A percentile compares a stretch with the other conserved stretches of the same genome.
These are phyloP conservation scores for Kewa caespitosa DNA, from an alignment of 179 eudicot genomes.

Conservation along the genomic window DNA sequence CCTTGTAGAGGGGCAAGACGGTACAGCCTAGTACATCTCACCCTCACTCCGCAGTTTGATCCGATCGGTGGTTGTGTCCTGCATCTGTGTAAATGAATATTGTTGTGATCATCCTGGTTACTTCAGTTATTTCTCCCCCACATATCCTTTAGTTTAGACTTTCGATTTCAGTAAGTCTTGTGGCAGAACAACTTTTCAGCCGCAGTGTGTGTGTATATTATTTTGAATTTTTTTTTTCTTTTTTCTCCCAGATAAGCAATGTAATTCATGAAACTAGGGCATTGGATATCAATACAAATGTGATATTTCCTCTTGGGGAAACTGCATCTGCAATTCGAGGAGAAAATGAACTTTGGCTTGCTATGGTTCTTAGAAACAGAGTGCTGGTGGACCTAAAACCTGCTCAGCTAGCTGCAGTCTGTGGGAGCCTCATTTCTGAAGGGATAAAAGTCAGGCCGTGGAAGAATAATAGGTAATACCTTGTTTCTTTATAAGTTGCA, in stretches of 20 bases:
- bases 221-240: not conserved
- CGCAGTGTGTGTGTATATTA: not conserved
- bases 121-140: not conserved
- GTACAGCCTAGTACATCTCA: not conserved
- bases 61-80: no score
- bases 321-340: constrained; percentile 98
- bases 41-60: not conserved
- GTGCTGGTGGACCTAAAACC: constrained; percentile 75
- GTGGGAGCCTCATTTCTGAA: constrained; percentile 91
- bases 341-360: constrained; percentile 98
- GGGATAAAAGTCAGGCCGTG: constrained; percentile 90
- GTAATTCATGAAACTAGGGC: constrained; percentile 95
- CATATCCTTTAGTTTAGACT: not conserved
- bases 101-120: not conserved
- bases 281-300: constrained; percentile 76
- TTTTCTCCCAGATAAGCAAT: constrained; percentile 65
- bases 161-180: not conserved
- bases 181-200: not conserved
- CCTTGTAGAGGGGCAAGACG: not conserved
- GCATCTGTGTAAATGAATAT: not conserved
- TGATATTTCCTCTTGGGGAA: constrained; percentile 95
- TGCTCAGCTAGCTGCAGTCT: constrained; percentile 94
- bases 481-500: not conserved
- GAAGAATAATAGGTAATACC: constrained; percentile 75
- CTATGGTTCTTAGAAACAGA: constrained; percentile 88